These are phyloP conservation scores for Gloeopeniophorella convolvens DNA, from an alignment of 768 basidiomycete species.

Conservation along the genomic window DNA sequence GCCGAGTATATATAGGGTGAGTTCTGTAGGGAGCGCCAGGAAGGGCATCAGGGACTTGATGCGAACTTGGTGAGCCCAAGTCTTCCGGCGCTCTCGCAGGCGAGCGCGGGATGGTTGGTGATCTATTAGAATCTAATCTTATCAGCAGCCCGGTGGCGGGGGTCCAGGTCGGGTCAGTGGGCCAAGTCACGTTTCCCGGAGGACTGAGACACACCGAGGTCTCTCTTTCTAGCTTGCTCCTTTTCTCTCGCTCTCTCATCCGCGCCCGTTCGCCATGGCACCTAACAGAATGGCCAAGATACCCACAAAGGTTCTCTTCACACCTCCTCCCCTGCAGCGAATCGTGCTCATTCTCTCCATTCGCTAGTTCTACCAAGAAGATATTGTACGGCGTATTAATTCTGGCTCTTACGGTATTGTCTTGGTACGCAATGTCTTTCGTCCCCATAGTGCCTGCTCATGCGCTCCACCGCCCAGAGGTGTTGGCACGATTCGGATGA, in stretches of 20 bases:
- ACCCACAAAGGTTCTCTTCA: constrained; percentile 30
- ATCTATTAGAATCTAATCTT: constrained; percentile 11
- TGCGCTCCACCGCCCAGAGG: constrained; percentile 40
- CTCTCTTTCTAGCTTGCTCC: neutral
- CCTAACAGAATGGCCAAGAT: constrained; percentile 21
- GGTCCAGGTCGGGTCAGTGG: too few species aligned
- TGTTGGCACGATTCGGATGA: constrained; percentile 90
- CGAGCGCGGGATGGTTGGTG: neutral
- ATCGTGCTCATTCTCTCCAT: neutral
- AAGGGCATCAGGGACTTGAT: neutral
- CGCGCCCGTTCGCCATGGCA: constrained; percentile 25
- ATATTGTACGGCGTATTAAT: constrained; percentile 32
- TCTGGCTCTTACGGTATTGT: constrained; percentile 49
- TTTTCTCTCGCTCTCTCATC: too few species aligned
- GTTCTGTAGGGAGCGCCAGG: constrained; percentile 3
- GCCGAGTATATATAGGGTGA: constrained; percentile 8
- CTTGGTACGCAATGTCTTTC: constrained; percentile 40
- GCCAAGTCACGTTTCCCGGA: neutral
- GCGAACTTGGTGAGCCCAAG: too few species aligned
- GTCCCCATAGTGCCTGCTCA: neutral
- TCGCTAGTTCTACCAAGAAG: constrained; percentile 35
- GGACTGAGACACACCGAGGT: neutral
- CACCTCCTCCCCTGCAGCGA: neutral
- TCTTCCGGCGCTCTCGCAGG: too few species aligned
- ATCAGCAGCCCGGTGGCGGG: constrained; percentile 9